phyloP scores from a whole-genome alignment of 257 asterid genomes.

The Solanum medicagineum region DNA sequence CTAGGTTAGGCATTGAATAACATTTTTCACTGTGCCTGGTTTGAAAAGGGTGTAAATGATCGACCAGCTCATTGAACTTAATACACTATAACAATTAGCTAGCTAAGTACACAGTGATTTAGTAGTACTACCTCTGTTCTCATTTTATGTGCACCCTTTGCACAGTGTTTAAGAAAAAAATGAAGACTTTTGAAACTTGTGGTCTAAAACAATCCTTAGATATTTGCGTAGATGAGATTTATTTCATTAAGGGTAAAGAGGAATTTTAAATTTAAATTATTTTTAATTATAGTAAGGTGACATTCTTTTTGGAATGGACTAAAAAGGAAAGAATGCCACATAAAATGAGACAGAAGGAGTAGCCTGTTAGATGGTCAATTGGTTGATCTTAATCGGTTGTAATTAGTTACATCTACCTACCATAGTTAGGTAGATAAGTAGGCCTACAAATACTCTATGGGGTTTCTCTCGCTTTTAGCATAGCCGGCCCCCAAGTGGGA shows the following conservation, averaged over 20 bases:
- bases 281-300: no score
- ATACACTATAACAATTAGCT: background rate
- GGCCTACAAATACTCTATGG: background rate
- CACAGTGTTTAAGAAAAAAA: no score
- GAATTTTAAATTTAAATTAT: no score
- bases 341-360: background rate
- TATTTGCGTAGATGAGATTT: no score
- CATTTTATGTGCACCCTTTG: no score
- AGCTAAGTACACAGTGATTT: background rate
- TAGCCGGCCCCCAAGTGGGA: no score
- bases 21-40: background rate
- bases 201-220: no score
- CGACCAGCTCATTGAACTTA: background rate
- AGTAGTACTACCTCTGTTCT: background rate
- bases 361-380: background rate
- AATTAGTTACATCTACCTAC: background rate
- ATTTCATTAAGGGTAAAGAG: no score
- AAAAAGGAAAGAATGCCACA: no score
- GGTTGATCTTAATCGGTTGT: background rate
- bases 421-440: background rate
- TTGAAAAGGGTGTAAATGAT: background rate
- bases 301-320: no score
- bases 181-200: no score
- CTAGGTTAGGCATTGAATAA: background rate
- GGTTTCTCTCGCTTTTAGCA: no score